Base-by-base conservation (phyloP, 2,329 filamentous ascomycete species). In the Colletotrichum salicis region DNA sequence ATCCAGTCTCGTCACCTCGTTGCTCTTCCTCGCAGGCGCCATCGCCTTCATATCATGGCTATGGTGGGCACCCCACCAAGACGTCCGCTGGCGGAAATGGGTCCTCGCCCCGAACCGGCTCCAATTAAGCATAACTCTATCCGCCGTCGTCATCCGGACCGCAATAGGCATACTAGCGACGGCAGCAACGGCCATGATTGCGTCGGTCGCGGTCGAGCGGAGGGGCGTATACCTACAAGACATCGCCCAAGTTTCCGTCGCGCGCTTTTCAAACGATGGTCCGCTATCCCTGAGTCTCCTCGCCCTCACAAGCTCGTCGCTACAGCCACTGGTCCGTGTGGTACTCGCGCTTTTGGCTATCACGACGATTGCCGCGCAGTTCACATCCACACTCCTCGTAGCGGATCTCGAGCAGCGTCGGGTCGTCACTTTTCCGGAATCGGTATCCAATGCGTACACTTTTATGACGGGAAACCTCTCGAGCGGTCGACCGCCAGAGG, bases 151-250 rank as follows among this genome's bases (percentile, higher is more conserved):
- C 3, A 45, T 69, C 3, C 58, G 66, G 1, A 56, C 51, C 19
- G 66, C 66, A 1, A 19, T 58, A 27, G 58, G 58, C 10, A 33
- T 51, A 19, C 52, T 69, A 4, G 66, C 58, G 2, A 59, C 57
- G 7, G 27, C 15, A 0, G 66, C 66, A 13, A 69, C 66, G n/a
- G 48, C 66, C n/a, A 64, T 69, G 66, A 41, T 69, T 31, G 58
- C 59, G 1, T 57, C 66, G 10, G 35, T 56, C 11, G 67, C 67
- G 4, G 45, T 70, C 13, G 67, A 70, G 19, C 55, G 67, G 2
- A 52, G 60, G 4, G 66, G 66, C 2, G 54, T 65, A 7, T 27
- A 63, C 7, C 33, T 61, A 11, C 37, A 22, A 15, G 35, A 57
- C 2, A 22, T 64, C 7, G 52, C 60, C 3, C 27, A 52, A 31